Evolutionary conservation across 2,329 filamentous ascomycete genomes (phyloP), one percentile per base, ranked within the genome.

Genomic region (Verticillium dahliae): DNA sequence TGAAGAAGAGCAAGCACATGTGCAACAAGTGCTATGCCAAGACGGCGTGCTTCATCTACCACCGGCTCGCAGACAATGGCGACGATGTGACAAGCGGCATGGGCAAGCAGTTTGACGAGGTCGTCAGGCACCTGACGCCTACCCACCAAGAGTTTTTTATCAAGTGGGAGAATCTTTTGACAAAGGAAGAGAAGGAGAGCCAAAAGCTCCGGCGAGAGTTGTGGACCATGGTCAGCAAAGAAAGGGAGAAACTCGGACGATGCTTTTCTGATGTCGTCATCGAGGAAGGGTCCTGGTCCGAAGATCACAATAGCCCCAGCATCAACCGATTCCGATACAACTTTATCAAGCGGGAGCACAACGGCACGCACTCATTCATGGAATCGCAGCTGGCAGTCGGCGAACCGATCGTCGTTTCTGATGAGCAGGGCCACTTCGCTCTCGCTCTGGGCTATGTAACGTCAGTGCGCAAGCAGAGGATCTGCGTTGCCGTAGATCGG

Each of bases 361-460:
- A 77, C 2, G 67, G 85, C 0, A 81, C 81, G 0, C 93, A 95
- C 69, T 96, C 92, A 0, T 99, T 99, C 70, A 78, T 91, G 1
- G 94, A 98, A 69, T 98, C 93, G 1, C 92, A 98, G 69, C 84
- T 99, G 35, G 86, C 82, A 1, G 82, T 91, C 33, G 94, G 94
- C 52, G 95, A 99, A 70, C 94, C 95, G 0, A 88, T 98, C 58
- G 95, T 99, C n/a, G 85, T 99, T 3, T 98, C 95, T 0, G 95
- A 97, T 68, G 95, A 99, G 73, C 83, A 91, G 63, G 95, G 95
- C 0, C 95, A 99, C 72, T 99, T 96, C 78, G 94, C 94, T 1
- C 83, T 99, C 45, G 93, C 94, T 0, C 92, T 97, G 67, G 95
- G 95, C 2, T 99, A 91, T 69, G 90, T 97, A 9, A 90, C 90